phyloP scores from a whole-genome alignment of 805 yeast species.

The Brettanomyces anomalus region DNA sequence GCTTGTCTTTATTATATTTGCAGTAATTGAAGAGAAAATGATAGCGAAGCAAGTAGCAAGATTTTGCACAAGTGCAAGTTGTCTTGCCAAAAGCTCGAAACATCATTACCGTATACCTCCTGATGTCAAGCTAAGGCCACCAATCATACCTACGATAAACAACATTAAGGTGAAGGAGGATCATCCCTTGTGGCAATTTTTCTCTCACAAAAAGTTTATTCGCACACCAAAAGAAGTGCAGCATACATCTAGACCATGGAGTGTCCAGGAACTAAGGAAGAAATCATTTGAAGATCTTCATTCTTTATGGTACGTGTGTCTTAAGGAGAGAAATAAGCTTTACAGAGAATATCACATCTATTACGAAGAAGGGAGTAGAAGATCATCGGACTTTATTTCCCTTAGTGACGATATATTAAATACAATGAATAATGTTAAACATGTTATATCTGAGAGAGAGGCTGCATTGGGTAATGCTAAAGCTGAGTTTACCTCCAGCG shows the following conservation, averaged over 20 bases:
- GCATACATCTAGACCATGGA: slow-evolving; percentile 68
- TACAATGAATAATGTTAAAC: slow-evolving; percentile 75
- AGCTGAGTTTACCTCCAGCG: slow-evolving; percentile 33
- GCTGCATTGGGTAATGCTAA: slow-evolving; percentile 56
- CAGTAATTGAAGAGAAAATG: no score
- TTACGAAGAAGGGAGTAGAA: slow-evolving; percentile 29
- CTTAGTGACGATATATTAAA: slow-evolving; percentile 37
- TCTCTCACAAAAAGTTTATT: slow-evolving; percentile 51
- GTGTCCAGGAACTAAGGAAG: slow-evolving; percentile 78
- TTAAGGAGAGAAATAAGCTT: slow-evolving; percentile 74
- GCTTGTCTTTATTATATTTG: no score
- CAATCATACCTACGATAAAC: slow-evolving; percentile 74
- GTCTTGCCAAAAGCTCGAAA: slow-evolving; percentile 24
- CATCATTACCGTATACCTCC: slow-evolving; percentile 31
- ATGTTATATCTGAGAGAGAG: slow-evolving; percentile 80
- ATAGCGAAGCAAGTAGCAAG: slow-evolving; percentile 12
- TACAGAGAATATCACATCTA: slow-evolving; percentile 64
- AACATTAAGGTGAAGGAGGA: slow-evolving; percentile 68
- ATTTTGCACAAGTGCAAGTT: slow-evolving; percentile 28
- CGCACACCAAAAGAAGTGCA: slow-evolving; percentile 49
- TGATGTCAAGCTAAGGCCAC: slow-evolving; percentile 54
- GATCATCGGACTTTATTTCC: slow-evolving; percentile 12
- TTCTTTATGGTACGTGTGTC: slow-evolving; percentile 78
- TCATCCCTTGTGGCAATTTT: slow-evolving; percentile 96
- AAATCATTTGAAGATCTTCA: slow-evolving; percentile 91